Percentiles rank a stretch among this genome's conserved stretches.
phyloP scores from a whole-genome alignment of 176 grass and related monocot species.

The Zea luxurians region DNA sequence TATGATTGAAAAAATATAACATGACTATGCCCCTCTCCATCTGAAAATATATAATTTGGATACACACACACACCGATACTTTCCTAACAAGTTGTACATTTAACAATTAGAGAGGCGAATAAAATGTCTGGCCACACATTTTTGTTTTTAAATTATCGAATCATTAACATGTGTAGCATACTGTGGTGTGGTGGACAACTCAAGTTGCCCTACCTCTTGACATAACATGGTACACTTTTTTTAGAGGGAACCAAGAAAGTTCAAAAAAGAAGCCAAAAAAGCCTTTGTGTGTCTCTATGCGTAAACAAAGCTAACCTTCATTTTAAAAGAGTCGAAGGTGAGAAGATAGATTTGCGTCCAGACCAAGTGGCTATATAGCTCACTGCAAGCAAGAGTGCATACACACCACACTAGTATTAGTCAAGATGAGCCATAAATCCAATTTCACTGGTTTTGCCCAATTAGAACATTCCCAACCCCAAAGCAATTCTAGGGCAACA shows the following conservation, averaged over 20 bases:
- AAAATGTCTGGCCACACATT: background rate
- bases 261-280: conserved; percentile 7
- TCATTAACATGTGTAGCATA: background rate
- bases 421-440: conserved; percentile 12
- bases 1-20: background rate
- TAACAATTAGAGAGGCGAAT: conserved; percentile 13
- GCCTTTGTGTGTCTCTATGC: background rate
- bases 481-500: conserved; percentile 33
- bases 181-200: background rate
- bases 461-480: background rate
- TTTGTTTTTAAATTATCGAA: background rate
- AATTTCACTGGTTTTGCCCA: conserved; percentile 27
- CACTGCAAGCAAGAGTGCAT: background rate
- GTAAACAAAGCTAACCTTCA: background rate
- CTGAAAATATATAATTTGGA: background rate
- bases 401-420: background rate
- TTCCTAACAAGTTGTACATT: conserved; percentile 16
- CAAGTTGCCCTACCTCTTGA: background rate
- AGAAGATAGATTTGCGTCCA: background rate
- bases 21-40: background rate
- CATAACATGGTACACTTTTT: conserved; percentile 34
- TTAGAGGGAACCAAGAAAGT: conserved; percentile 17
- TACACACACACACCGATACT: background rate
- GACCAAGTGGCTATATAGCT: background rate
- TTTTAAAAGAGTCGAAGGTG: accelerated